Percentiles rank a stretch among this genome's conserved stretches.
phyloP scores from a whole-genome alignment of 2,329 filamentous ascomycete species.

The Aspergillus aculeatus region DNA sequence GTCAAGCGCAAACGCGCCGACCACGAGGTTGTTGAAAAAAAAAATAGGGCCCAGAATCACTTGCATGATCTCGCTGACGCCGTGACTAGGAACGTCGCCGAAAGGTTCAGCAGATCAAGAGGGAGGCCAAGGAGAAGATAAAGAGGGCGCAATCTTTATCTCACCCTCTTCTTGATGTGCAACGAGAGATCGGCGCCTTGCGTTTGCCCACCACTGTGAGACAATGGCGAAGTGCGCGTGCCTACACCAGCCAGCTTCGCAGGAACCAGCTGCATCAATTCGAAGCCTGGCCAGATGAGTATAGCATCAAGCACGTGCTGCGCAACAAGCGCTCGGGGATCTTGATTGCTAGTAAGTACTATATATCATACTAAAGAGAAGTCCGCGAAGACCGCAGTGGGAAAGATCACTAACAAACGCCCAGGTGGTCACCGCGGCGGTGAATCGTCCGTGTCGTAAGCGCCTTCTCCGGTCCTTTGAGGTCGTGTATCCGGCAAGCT shows the following conservation, averaged over 20 bases:
- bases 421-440: constrained; percentile 30
- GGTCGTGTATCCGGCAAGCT: constrained; percentile 1
- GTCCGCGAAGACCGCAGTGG: not conserved
- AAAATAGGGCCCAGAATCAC: not conserved
- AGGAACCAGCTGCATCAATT: constrained; percentile 33
- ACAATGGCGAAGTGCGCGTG: constrained; percentile 28
- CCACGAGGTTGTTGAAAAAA: constrained; percentile 35
- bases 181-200: constrained; percentile 31
- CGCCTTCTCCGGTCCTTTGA: constrained; percentile 2
- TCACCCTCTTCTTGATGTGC: constrained; percentile 30
- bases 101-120: constrained; percentile 24
- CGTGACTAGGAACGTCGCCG: constrained; percentile 30
- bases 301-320: constrained; percentile 32
- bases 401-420: constrained; percentile 15
- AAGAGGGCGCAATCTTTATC: constrained; percentile 28
- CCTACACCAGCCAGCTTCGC: constrained; percentile 34
- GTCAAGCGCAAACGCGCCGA: constrained; percentile 58
- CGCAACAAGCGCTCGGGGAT: constrained; percentile 37
- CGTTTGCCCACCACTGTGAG: constrained; percentile 18
- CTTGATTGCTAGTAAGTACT: constrained; percentile 36
- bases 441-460: constrained; percentile 35
- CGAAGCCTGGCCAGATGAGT: constrained; percentile 27
- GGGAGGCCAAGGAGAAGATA: constrained; percentile 35
- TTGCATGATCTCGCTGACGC: constrained; percentile 8
- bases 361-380: not conserved